phyloP scores from a whole-genome alignment of 345 rosid species.

The Diplotaxis tenuifolia region DNA sequence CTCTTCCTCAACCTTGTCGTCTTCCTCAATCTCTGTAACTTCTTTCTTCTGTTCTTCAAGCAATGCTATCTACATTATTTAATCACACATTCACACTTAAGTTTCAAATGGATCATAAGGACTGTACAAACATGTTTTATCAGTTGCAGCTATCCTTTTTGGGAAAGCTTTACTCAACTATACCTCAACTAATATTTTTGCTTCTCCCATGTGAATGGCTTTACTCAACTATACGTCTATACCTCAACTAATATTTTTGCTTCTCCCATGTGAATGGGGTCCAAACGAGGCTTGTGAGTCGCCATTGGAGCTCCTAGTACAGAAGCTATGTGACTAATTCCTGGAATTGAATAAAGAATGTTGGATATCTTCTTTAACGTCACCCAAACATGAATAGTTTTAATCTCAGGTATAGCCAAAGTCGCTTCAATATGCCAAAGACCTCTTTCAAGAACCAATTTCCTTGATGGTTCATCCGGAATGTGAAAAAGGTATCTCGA shows the following conservation, averaged over 20 bases:
- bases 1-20: conserved; percentile 43
- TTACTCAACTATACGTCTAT: neutral
- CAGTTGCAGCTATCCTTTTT: neutral
- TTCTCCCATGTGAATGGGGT: neutral
- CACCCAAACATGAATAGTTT: neutral
- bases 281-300: neutral
- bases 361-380: neutral
- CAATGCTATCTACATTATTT: conserved; percentile 63
- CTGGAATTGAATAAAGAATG: neutral
- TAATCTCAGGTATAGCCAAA: neutral
- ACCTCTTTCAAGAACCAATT: neutral
- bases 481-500: neutral
- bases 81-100: no score
- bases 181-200: no score
- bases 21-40: conserved; percentile 55
- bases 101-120: no score
- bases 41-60: conserved; percentile 65
- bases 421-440: neutral
- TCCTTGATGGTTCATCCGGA: neutral
- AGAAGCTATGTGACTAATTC: neutral
- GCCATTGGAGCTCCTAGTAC: neutral
- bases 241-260: neutral
- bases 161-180: neutral
- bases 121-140: neutral
- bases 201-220: neutral